Conservation (phyloP, 768 basidiomycete species). For the Kwoniella heveanensis region DNA sequence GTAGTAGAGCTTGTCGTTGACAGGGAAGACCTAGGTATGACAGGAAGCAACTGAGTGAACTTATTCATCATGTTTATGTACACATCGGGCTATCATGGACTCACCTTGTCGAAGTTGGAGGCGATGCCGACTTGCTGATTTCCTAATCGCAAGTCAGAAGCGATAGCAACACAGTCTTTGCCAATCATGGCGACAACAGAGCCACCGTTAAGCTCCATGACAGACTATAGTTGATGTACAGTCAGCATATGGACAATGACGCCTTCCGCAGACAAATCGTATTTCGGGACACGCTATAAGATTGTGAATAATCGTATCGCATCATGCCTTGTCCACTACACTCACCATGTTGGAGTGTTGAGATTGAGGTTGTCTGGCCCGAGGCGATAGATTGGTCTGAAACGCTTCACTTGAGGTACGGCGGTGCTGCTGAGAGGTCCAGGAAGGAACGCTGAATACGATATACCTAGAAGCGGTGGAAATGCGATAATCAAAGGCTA, state of each 20-base stretch:
- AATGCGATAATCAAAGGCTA: too few species aligned
- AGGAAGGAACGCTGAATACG: too few species aligned
- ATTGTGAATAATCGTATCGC: too few species aligned
- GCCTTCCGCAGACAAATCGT: too few species aligned
- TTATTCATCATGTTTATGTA: neutral
- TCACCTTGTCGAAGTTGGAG: slow-evolving; percentile 90
- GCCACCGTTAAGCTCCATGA: slow-evolving; percentile 91
- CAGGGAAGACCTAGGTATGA: slow-evolving; percentile 75
- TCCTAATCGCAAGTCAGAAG: slow-evolving; percentile 88
- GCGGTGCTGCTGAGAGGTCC: too few species aligned
- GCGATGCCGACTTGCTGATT: slow-evolving; percentile 83
- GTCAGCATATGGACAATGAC: too few species aligned
- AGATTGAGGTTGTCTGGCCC: neutral
- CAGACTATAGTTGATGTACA: slow-evolving; percentile 9
- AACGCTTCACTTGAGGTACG: too few species aligned
- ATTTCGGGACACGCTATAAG: neutral
- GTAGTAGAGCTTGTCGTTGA: slow-evolving; percentile 86
- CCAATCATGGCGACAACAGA: slow-evolving; percentile 99
- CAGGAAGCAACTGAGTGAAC: slow-evolving; percentile 9
- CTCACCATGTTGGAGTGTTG: slow-evolving; percentile 35
- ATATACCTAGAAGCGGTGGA: too few species aligned
- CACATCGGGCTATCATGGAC: slow-evolving; percentile 21
- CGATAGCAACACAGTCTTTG: slow-evolving; percentile 98
- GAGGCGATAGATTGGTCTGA: too few species aligned
- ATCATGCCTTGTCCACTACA: too few species aligned